Evolutionary conservation across 2,329 filamentous ascomycete species (phyloP), one percentile per base, ranked within the genome.

Genomic region (Aureobasidium sp.): DNA sequence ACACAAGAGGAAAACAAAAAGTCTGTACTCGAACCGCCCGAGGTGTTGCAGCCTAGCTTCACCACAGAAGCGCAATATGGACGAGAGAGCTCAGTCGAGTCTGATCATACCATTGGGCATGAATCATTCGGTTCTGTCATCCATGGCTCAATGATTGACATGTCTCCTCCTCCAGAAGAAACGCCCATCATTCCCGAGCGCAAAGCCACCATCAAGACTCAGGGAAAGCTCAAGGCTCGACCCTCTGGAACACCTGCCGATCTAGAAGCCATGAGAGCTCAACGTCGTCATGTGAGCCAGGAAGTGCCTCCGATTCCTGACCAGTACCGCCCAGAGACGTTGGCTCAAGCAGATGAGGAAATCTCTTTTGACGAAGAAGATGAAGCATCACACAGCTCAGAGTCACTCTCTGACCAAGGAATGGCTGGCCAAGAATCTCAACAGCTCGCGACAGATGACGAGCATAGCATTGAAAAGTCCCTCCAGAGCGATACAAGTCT

Each of bases 181-280:
- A 83, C 85, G 0, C 85, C 85, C 1, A 80, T 80, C 39, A 85
- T 97, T 62, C 91, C 93, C 1, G 91, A 96, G 68, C 84, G 86
- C 50, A 78, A 90, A 52, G 91, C 93, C 5, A 97, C 93, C 0
- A 92, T 97, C 76, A 94, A 93, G 73, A 89, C 91, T 4, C 69
- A 91, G 8, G 90, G 90, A 12, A 91, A 87, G 73, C 81, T 97
- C 44, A 97, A 96, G 79, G 94, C 92, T 0, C 84, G 93, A 37
- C 85, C 91, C 17, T 97, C 93, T 1, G 85, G 91, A 42, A 96
- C 92, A 0, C 92, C 91, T 1, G 87, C 90, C 1, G 93, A 97
- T 72, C 77, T 93, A 54, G 79, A 85, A 61, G 82, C 89, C 5
- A 96, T 97, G 91, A 63, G 62, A 27, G 88, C 91, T 45, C 90